Evolutionary conservation across 495 filamentous ascomycete species (phyloP), one percentile per base, ranked within the genome.

Genomic region (Trichocladium uniseriatum): DNA sequence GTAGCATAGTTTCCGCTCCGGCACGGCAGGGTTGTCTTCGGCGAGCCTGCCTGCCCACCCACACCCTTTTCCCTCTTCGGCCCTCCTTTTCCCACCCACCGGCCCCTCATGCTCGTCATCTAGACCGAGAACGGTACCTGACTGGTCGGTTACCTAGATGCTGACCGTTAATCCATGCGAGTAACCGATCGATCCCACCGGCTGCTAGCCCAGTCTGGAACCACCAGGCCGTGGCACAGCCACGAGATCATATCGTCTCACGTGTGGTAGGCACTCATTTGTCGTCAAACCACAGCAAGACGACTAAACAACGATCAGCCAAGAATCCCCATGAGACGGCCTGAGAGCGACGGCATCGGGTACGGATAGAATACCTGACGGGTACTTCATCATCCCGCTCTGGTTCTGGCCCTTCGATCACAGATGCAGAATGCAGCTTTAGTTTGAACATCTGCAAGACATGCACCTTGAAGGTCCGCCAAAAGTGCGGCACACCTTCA

Each of bases 131-230:
- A 35, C 13, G 32, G 15, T 11, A 27, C 51, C 42, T 58, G 53
- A 65, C 20, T 63, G 60, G 62, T 37, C 54, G 41, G 51, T 34
- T 32, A 49, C 19, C 34, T 28, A 40, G 32, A 27, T 60, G 53
- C 54, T 67, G 64, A 64, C 58, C 53, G 59, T 27, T 52, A 61
- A 29, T 37, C 52, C 60, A 64, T 66, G 61, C 60, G 62, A 43
- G 36, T 57, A 43, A 46, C 62, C 29, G 29, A 49, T 42, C 56
- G 56, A 50, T 43, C 43, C 28, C 20, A 27, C 38, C 27, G 15
- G 20, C 9, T 18, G 21, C 35, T 52, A 55, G 54, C 48, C 42
- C 32, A 32, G 22, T 43, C 41, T 46, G 22, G 42, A 51, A 45
- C 48, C 22, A 31, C 41, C 32, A 38, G n/a, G 36, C 19, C 22